Base-by-base conservation (phyloP, 2,329 filamentous ascomycete genomes). In the Penicillium sp. region DNA sequence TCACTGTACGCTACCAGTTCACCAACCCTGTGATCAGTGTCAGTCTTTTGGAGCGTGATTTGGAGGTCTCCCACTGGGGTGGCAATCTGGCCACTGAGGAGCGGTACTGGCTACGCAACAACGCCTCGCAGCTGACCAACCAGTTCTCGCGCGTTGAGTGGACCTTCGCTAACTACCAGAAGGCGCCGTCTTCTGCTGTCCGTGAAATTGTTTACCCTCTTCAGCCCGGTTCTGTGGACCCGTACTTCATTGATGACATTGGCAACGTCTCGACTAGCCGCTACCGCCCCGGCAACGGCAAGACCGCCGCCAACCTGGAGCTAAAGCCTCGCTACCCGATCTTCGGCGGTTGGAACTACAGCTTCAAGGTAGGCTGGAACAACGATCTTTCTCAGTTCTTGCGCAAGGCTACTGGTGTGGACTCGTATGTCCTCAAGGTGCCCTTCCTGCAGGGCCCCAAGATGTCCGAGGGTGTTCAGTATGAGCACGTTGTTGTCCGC, bases 271-370 rank as follows among this genome's bases (percentile, higher is more conserved):
- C 92, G 26, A 99, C 94, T 1, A 96, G 92, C 53, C 85, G 84
- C 59, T 99, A 96, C 82, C 84, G 92, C 47, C 76, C 75, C 1
- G 74, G 75, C 18, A 68, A 67, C 59, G 62, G 60, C 41, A 66
- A 60, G 61, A 62, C 56, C 14, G 85, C 81, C 63, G 89, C 85
- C 71, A 84, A 82, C 71, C 83, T 99, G 26, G 92, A 97, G 75
- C 82, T 97, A 60, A 94, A 92, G 81, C 94, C 94, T 20, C 86
- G 94, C 50, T 99, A 96, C 75, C 94, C 94, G n/a, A 75, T 99
- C 23, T 99, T 97, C 68, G 94, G 94, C 57, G 92, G 90, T 57
- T 99, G 94, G 94, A 96, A 96, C 76, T 97, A 97, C 76, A 94
- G 90, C 62, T 99, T 97, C 80, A 90, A 89, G 56, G 87, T 97